Conservation (phyloP, 805 yeast genomes). For the Candida ortonii region DNA sequence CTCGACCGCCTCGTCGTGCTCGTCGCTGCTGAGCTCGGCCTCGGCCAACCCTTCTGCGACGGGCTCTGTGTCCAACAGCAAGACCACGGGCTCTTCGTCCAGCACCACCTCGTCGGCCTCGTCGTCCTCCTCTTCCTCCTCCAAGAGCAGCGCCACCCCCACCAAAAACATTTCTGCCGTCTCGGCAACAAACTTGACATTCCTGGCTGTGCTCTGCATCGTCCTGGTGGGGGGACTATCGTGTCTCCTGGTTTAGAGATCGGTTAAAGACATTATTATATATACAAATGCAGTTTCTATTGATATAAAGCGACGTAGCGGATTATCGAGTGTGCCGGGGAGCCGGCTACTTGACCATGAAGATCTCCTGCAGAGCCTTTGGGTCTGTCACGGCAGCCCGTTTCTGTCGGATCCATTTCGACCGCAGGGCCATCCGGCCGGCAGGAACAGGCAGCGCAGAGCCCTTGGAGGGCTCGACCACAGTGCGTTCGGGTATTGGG, state of each 20-base stretch:
- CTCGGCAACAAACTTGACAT: constrained; percentile 31
- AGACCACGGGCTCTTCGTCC: constrained; percentile 17
- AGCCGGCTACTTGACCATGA: constrained; percentile 59
- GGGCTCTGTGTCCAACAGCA: constrained; percentile 15
- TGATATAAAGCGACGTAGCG: background rate
- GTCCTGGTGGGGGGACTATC: constrained; percentile 46
- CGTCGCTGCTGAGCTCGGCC: constrained; percentile 45
- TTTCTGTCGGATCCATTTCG: constrained; percentile 86
- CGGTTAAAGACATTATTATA: no score
- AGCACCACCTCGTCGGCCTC: constrained; percentile 25
- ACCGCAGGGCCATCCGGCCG: constrained; percentile 71
- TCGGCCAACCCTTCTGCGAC: constrained; percentile 38
- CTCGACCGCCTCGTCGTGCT: constrained; percentile 42
- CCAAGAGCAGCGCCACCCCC: constrained; percentile 29
- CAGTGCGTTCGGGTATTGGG: no score
- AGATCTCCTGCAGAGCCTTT: constrained; percentile 85
- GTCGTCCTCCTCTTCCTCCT: constrained; percentile 26
- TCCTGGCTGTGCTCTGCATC: constrained; percentile 33
- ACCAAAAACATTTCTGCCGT: constrained; percentile 10
- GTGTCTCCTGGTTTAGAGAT: constrained; percentile 28
- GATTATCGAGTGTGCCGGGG: background rate
- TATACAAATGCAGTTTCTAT: no score
- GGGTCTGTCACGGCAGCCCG: constrained; percentile 89
- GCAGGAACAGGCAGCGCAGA: constrained; percentile 34
- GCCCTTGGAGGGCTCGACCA: no score